Conservation (phyloP, 164 flowering plant species). For the Saururus chinensis region DNA sequence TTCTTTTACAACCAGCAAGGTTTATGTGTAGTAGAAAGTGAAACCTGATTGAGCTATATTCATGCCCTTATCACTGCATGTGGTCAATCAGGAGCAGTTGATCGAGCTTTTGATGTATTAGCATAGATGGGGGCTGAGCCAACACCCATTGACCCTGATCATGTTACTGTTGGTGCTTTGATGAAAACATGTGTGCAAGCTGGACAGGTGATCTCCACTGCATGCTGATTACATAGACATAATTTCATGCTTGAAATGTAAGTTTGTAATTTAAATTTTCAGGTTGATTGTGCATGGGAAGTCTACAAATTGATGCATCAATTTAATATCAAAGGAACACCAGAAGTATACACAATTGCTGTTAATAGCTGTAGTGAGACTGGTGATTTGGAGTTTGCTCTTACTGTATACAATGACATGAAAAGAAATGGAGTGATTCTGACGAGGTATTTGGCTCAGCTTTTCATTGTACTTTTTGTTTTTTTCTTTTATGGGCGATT, state of each 20-base stretch:
- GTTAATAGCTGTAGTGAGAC: slow-evolving; percentile 68
- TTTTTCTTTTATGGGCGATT: not conserved
- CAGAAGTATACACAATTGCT: slow-evolving; percentile 97
- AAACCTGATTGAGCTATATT: slow-evolving; percentile 95
- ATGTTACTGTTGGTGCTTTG: slow-evolving; percentile 82
- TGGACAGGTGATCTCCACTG: slow-evolving; percentile 48
- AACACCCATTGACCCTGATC: slow-evolving; percentile 83
- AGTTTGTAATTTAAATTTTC: slow-evolving; percentile 5
- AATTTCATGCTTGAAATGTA: not conserved
- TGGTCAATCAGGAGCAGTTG: slow-evolving; percentile 92
- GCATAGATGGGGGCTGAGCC: slow-evolving; percentile 76
- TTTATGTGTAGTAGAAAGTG: slow-evolving; percentile 82
- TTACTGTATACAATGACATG: slow-evolving; percentile 65
- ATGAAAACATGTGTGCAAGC: slow-evolving; percentile 78
- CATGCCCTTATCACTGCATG: slow-evolving; percentile 96
- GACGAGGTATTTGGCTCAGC: slow-evolving; percentile 59
- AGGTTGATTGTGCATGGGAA: slow-evolving; percentile 80
- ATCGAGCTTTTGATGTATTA: slow-evolving; percentile 94
- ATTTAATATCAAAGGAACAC: slow-evolving; percentile 76
- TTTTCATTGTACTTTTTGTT: too few species aligned
- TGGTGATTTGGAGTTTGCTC: slow-evolving; percentile 86
- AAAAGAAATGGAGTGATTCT: slow-evolving; percentile 51
- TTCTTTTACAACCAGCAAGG: not conserved
- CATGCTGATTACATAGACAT: too few species aligned
- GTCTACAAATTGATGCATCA: slow-evolving; percentile 74